Percentiles rank a stretch among this genome's conserved stretches.
phyloP scores from a whole-genome alignment of 2,329 filamentous ascomycete genomes.

The Myriosclerotinia curreyana region DNA sequence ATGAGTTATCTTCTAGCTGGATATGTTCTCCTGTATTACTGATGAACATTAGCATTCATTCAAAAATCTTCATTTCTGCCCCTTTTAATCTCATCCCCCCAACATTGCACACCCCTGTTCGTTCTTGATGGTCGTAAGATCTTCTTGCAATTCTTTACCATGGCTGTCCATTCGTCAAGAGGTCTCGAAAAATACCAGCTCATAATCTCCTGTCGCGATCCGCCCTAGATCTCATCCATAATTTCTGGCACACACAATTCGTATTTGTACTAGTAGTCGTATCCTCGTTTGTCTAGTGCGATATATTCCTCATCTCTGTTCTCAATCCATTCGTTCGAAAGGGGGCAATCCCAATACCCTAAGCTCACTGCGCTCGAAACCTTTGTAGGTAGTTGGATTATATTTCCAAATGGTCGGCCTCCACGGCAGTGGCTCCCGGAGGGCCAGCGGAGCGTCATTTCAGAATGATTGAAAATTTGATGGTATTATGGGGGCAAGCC shows the following conservation, averaged over 20 bases:
- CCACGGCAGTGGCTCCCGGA: no score
- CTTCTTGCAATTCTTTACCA: background rate
- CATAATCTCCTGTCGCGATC: background rate
- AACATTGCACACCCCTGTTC: no score
- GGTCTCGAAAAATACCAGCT: background rate
- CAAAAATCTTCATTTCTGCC: background rate
- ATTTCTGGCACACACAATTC: background rate
- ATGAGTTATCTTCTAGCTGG: constrained; percentile 72
- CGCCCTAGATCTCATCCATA: no score
- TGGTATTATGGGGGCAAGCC: constrained; percentile 10
- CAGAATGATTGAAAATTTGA: no score
- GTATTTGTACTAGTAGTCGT: background rate
- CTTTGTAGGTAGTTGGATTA: background rate
- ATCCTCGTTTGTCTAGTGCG: no score
- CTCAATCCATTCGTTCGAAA: no score
- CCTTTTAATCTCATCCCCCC: background rate
- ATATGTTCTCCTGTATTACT: constrained; percentile 91
- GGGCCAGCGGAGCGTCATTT: no score
- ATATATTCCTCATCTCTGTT: no score
- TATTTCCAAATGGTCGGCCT: no score
- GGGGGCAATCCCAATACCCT: no score
- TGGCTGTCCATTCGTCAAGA: background rate
- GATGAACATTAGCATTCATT: constrained; percentile 3
- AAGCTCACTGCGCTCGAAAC: no score
- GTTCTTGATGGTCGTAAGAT: no score